Evolutionary conservation across 345 rosid species (phyloP).

Genomic region (Euphorbia tirucalli): DNA sequence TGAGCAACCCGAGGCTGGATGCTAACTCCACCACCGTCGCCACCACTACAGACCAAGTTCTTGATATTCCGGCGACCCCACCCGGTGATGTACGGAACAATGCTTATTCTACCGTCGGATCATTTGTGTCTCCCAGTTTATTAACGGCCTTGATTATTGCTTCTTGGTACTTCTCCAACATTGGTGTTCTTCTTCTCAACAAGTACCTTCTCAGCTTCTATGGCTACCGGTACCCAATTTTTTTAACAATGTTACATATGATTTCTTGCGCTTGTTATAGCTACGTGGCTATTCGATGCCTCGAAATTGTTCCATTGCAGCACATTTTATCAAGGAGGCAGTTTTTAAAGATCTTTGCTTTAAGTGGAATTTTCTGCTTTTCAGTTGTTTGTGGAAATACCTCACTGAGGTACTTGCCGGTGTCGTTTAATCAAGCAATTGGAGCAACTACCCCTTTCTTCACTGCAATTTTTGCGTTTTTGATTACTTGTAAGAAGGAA

Average conservation of each 20-base stretch:
- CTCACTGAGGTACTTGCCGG: constrained; percentile 85
- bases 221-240: constrained; percentile 90
- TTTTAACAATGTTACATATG: constrained; percentile 93
- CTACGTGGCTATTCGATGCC: constrained; percentile 62
- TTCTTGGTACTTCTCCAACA: constrained; percentile 92
- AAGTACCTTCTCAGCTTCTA: constrained; percentile 90
- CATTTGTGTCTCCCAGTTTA: constrained; percentile 47
- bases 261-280: constrained; percentile 80
- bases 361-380: constrained; percentile 82
- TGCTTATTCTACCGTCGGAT: constrained; percentile 38
- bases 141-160: constrained; percentile 73
- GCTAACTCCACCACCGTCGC: constrained; percentile 38
- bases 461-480: constrained; percentile 89
- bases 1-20: constrained; percentile 84
- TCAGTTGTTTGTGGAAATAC: constrained; percentile 98
- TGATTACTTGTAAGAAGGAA: constrained; percentile 87
- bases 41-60: constrained; percentile 32
- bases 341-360: constrained; percentile 73
- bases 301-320: constrained; percentile 81
- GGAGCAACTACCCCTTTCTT: constrained; percentile 99
- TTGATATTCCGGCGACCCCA: constrained; percentile 91
- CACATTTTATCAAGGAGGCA: constrained; percentile 73
- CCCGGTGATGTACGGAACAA: constrained; percentile 58
- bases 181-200: constrained; percentile 89
- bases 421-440: constrained; percentile 93